Base-by-base conservation (phyloP, 78 protist species). In the Dictyostelium capitatum region DNA sequence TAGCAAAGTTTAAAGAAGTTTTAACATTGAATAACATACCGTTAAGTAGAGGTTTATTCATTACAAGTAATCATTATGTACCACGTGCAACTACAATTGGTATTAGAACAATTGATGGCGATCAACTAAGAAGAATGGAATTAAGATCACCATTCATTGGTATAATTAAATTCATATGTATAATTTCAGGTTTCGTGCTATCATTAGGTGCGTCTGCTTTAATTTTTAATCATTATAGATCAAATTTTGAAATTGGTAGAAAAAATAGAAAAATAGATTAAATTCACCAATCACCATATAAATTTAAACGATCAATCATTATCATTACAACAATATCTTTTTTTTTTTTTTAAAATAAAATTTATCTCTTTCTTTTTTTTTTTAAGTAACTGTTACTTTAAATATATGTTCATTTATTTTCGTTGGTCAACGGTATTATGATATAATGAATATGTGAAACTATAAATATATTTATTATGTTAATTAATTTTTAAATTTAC, bases 1-100 rank as follows among this genome's bases (percentile, higher is more conserved):
- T 92, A 23, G 95, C 95, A 23, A 92, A 92, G 17, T 92, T 92
- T 43, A 82, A 92, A 82, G 91, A 92, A 30, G 95, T 92, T 0
- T 43, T 92, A 4, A 8, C 12, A 15, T 5, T 92, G n/a, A 92
- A 92, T 51, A 28, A 46, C 9, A 83, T 92, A 3, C 9, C 20
- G 28, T 12, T 30, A 6, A 6, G 19, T 7, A 77, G 78, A 10
- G 95, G 95, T 43, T 28, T 92, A 7, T 92, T 92, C 19, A 43
- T 92, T 6, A 75, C 95, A 11, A 62, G 20, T 7, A 30, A 43
- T 7, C 6, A 10, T 41, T 92, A 82, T 74, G 82, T 50, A 25
- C 95, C 95, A 9, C 14, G 95, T 2, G 89, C 91, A 10, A 20
- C n/a, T 28, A 82, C 77, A 15, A 75, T 82, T 46, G 91, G 83